A percentile compares a stretch with the other conserved stretches of the same genome.
phyloP scores from a whole-genome alignment of 306 rosid genomes.

The Hippophae tibetana region DNA sequence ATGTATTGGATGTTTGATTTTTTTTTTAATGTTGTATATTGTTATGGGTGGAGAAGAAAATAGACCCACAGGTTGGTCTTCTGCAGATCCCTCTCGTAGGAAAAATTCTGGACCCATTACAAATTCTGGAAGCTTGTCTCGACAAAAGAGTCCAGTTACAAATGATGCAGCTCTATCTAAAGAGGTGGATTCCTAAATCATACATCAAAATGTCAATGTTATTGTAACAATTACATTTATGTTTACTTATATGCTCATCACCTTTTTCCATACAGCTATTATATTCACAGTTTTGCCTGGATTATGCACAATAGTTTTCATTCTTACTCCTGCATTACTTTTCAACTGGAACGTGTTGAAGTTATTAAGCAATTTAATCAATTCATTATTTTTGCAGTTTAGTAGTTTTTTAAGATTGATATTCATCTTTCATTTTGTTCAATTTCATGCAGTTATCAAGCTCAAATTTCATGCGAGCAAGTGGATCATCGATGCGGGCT shows the following conservation, averaged over 20 bases:
- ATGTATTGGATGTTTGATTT: too few relatives aligned
- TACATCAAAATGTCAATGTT: too few relatives aligned
- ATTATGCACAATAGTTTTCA: too few relatives aligned
- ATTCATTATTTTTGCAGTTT: neutral
- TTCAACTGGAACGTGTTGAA: too few relatives aligned
- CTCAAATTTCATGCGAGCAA: slow-evolving; percentile 47
- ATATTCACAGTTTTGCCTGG: too few relatives aligned
- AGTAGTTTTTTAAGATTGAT: neutral
- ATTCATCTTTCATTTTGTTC: neutral
- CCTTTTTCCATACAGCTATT: too few relatives aligned
- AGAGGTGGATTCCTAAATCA: slow-evolving; percentile 22
- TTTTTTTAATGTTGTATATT: slow-evolving; percentile 7
- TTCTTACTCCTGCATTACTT: too few relatives aligned
- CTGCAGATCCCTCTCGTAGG: slow-evolving; percentile 72
- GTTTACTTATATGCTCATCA: too few relatives aligned
- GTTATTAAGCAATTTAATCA: too few relatives aligned
- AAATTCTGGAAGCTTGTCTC: slow-evolving; percentile 47
- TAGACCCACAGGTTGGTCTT: slow-evolving; percentile 58
- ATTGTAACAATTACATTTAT: too few relatives aligned
- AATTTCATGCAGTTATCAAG: slow-evolving; percentile 46
- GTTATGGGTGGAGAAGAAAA: slow-evolving; percentile 69
- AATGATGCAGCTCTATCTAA: slow-evolving; percentile 53
- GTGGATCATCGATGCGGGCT: slow-evolving; percentile 70
- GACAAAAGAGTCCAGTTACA: slow-evolving; percentile 57
- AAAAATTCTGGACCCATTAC: slow-evolving; percentile 64